Conservation (phyloP, 345 rosid species). For the Rhodamnia rubescens region DNA sequence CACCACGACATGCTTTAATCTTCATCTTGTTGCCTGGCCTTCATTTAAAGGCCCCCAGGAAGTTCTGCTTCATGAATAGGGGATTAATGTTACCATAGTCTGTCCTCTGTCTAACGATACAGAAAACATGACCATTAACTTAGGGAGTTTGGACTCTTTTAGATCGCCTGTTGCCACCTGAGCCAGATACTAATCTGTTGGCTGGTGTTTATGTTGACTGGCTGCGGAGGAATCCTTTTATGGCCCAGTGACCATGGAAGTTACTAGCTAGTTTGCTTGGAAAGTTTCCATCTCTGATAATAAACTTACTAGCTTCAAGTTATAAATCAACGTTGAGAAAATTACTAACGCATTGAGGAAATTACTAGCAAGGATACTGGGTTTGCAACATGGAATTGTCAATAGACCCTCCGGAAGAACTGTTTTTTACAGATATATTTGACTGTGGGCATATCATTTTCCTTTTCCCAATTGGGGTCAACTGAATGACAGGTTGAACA, state of each 20-base stretch:
- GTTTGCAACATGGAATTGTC: neutral
- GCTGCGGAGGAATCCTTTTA: neutral
- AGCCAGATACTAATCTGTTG: neutral
- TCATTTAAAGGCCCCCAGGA: neutral
- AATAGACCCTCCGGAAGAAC: neutral
- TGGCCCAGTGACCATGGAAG: neutral
- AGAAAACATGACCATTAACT: neutral
- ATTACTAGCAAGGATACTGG: neutral
- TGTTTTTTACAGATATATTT: neutral
- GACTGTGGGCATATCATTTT: neutral
- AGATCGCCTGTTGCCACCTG: neutral
- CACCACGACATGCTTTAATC: neutral
- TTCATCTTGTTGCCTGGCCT: neutral
- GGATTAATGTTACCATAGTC: neutral
- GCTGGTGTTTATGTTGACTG: neutral
- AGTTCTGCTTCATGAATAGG: neutral
- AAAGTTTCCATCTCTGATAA: neutral
- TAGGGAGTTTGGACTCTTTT: neutral
- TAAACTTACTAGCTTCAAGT: neutral
- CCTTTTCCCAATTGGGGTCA: neutral
- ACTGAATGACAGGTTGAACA: neutral
- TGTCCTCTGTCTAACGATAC: neutral
- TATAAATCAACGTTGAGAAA: neutral
- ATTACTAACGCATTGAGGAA: neutral
- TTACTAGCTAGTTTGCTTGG: neutral